phyloP scores from a whole-genome alignment of 805 yeast genomes.

The Candida krabiensis region DNA sequence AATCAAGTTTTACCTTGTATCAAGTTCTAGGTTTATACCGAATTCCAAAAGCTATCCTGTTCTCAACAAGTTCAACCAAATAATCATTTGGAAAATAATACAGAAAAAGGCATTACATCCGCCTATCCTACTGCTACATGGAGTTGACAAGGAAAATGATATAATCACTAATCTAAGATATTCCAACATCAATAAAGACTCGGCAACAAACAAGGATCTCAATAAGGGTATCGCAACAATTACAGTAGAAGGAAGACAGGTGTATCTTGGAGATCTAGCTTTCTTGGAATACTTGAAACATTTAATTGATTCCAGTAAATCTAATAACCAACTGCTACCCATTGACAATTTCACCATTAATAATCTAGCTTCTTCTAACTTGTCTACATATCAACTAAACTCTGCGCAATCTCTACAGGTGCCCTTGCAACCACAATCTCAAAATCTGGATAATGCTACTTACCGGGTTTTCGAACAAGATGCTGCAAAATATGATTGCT shows the following conservation, averaged over 20 bases:
- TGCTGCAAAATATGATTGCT: slow-evolving; percentile 62
- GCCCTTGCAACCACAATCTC: slow-evolving; percentile 74
- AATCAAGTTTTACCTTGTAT: slow-evolving; percentile 53
- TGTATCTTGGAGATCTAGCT: slow-evolving; percentile 28
- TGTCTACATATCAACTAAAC: slow-evolving; percentile 9
- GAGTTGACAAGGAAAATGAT: slow-evolving; percentile 43
- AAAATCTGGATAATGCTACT: slow-evolving; percentile 54
- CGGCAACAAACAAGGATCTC: slow-evolving; percentile 21
- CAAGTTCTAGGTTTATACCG: slow-evolving; percentile 55
- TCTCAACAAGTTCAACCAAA: slow-evolving; percentile 56
- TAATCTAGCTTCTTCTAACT: slow-evolving; percentile 16
- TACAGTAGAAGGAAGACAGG: slow-evolving; percentile 18
- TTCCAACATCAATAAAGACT: slow-evolving; percentile 4
- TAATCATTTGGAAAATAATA: slow-evolving; percentile 42
- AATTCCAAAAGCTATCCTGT: slow-evolving; percentile 68
- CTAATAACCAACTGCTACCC: slow-evolving; percentile 28
- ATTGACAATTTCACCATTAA: slow-evolving; percentile 28
- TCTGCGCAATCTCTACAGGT: slow-evolving; percentile 27
- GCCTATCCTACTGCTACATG: slow-evolving; percentile 52
- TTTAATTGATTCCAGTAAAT: slow-evolving; percentile 16
- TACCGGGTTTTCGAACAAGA: slow-evolving; percentile 77
- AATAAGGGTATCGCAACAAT: slow-evolving; percentile 3
- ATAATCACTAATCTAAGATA: slow-evolving; percentile 11
- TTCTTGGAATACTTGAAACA: slow-evolving; percentile 32
- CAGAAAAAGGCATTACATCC: slow-evolving; percentile 42